Evolutionary conservation across 164 flowering plant genomes (phyloP).

Genomic region (Annona squamosa): DNA sequence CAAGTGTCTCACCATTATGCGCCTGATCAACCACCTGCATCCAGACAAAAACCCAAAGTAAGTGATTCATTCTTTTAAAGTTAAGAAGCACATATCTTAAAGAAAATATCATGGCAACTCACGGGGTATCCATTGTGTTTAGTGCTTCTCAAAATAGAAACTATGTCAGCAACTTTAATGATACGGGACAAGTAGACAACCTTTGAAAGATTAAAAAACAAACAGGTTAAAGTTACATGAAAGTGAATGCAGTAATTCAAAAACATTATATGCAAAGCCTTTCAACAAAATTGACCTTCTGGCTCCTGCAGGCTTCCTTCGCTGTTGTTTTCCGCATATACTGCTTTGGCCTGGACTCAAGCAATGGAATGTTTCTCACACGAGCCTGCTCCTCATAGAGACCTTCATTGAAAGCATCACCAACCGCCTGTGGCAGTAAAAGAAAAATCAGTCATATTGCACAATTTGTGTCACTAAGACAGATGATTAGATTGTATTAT

Average conservation of each 20-base stretch:
- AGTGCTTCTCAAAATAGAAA: constrained; percentile 59
- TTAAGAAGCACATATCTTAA: background rate
- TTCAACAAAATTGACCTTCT: constrained; percentile 44
- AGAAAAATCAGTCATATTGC: background rate
- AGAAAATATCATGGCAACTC: constrained; percentile 16
- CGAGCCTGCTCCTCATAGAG: constrained; percentile 88
- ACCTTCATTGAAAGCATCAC: constrained; percentile 97
- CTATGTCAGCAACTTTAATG: constrained; percentile 73
- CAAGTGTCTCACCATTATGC: constrained; percentile 72
- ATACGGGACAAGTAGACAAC: constrained; percentile 78
- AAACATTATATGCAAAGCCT: background rate
- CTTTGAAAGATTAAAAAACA: constrained; percentile 30
- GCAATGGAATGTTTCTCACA: constrained; percentile 74
- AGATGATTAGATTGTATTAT: background rate
- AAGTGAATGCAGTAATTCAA: background rate
- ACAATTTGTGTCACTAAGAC: background rate
- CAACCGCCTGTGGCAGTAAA: constrained; percentile 67
- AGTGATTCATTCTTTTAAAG: background rate
- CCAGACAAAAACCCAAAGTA: constrained; percentile 5
- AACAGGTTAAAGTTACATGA: constrained; percentile 7
- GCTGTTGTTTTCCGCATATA: constrained; percentile 86
- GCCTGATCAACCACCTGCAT: constrained; percentile 74
- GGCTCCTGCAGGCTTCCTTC: constrained; percentile 75
- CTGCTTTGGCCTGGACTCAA: constrained; percentile 85
- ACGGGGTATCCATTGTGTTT: constrained; percentile 95